Base-by-base conservation (phyloP, 768 basidiomycete genomes). In the Leucocoprinus birnbaumii region DNA sequence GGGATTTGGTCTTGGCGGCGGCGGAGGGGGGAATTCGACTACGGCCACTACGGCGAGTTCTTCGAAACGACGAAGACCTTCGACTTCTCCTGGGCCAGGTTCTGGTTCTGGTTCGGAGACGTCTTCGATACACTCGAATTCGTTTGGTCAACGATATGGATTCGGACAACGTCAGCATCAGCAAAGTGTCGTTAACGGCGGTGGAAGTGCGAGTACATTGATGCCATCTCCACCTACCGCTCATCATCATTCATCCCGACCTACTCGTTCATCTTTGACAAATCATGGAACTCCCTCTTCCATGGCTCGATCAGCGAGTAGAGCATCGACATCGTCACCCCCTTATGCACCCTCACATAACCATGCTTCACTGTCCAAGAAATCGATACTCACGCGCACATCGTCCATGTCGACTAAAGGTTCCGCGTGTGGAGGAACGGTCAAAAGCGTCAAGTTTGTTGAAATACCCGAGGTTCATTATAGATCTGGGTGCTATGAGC, bases 381-480 rank as follows among this genome's bases (percentile, higher is more conserved):
- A 80, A 63, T 86, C 84, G 3, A 87, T 86, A 54, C 74, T 87
- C 40, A 73, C 81, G 38, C 80, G 75, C 51, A 76, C 74, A 55
- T 76, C 76, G 21, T 83, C 77, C 38, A 66, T 80, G 48, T 81
- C 80, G 5, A 78, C 72, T 13, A 72, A 69, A 54, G 63, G 63
- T 48, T 74, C 72, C 6, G 53, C 59, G 7, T 31, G 48, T 35
- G 61, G 64, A 50, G 68, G 69, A 35, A 62, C 68, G 5, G 71
- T 66, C 59, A 83, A 83, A 51, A 86, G 83, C 31, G 87, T 89
- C 48, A 89, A 86, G 60, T 89, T 89, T 58, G 83, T 83, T 25
- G 85, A 86, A 55, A 72, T 74, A 51, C 86, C 86, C 14, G 85
- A 78, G 2, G 73, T 87, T 8, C 79, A 85, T 62, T 84, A 84